Evolutionary conservation across 2,329 filamentous ascomycete genomes (phyloP).

Genomic region (Aspergillus oerlinghausenensis): DNA sequence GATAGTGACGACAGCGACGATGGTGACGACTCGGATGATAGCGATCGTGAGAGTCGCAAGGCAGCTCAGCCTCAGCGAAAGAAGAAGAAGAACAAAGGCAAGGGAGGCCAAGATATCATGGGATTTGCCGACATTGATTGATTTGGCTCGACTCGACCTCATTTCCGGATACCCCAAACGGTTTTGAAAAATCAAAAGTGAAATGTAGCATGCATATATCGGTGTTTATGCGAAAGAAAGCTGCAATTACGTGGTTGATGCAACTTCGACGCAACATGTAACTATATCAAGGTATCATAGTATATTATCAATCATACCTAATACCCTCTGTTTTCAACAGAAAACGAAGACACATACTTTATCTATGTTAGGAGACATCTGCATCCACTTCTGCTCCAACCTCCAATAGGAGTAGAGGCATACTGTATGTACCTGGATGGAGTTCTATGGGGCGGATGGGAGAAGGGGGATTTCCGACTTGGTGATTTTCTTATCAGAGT

Average conservation of each 20-base stretch:
- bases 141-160: constrained; percentile 4
- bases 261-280: not conserved
- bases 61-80: constrained; percentile 44
- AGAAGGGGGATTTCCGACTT: constrained; percentile 5
- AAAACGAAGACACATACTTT: not conserved
- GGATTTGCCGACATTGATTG: constrained; percentile 40
- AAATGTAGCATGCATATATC: constrained; percentile 6
- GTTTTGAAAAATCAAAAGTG: not conserved
- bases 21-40: constrained; percentile 43
- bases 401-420: not conserved
- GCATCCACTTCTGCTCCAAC: not conserved
- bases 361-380: not conserved
- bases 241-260: not conserved
- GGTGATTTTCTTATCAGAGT: not conserved
- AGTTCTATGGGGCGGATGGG: not conserved
- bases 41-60: constrained; percentile 42
- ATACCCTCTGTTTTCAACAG: not conserved
- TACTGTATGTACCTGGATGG: not conserved
- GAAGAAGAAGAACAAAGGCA: constrained; percentile 43
- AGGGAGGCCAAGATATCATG: constrained; percentile 39
- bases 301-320: not conserved
- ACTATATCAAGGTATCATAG: not conserved
- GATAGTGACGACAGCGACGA: constrained; percentile 41
- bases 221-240: constrained; percentile 2
- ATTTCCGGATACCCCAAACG: constrained; percentile 11